These are phyloP conservation scores for Solanum tarapatanum DNA, from an alignment of 257 asterid genomes.

Conservation along the genomic window DNA sequence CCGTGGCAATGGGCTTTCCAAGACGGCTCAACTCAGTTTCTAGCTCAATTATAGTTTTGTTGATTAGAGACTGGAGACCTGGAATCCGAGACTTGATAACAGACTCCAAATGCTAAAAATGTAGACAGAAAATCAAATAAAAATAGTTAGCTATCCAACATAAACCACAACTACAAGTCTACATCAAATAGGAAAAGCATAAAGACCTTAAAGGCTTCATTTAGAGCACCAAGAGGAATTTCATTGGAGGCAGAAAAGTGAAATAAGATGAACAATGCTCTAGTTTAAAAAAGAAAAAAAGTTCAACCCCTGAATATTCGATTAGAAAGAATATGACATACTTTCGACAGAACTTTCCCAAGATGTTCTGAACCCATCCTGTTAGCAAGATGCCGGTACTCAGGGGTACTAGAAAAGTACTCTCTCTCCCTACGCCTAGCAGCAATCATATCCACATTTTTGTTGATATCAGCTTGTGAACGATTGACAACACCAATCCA, in stretches of 20 bases:
- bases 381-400: constrained; percentile 45
- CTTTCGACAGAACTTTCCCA: constrained; percentile 62
- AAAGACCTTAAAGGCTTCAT: not conserved
- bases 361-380: constrained; percentile 85
- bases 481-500: constrained; percentile 92
- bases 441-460: constrained; percentile 77
- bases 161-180: not conserved
- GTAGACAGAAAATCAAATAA: not conserved
- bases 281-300: not conserved
- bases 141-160: not conserved
- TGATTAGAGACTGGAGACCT: constrained; percentile 70
- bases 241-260: not conserved
- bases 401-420: constrained; percentile 52
- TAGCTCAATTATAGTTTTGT: constrained; percentile 59
- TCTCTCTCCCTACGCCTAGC: constrained; percentile 68
- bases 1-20: constrained; percentile 71
- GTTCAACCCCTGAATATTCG: not conserved
- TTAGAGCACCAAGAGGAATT: not conserved
- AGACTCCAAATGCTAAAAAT: constrained; percentile 54
- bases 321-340: constrained; percentile 13
- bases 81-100: constrained; percentile 78
- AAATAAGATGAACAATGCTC: not conserved
- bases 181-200: not conserved
- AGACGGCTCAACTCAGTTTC: constrained; percentile 67
- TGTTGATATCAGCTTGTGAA: constrained; percentile 72